Evolutionary conservation across 2,329 filamentous ascomycete genomes (phyloP).

Genomic region (Calonectria montana): DNA sequence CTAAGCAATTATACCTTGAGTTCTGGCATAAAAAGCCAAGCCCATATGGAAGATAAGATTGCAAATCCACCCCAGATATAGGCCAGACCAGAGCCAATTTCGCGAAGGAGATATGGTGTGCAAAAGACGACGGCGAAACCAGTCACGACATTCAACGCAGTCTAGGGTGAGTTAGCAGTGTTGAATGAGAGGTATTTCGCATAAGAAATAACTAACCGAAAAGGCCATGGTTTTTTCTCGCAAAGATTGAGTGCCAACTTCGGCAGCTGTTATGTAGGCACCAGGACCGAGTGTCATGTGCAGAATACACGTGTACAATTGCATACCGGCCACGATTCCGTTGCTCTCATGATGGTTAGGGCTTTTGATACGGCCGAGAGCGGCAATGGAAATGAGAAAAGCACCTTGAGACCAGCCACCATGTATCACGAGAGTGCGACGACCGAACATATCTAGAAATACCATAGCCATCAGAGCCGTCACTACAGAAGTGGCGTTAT

Average conservation of each 20-base stretch:
- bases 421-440: background rate
- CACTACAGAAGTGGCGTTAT: background rate
- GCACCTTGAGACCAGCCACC: background rate
- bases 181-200: background rate
- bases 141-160: background rate
- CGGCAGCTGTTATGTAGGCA: background rate
- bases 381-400: background rate
- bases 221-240: background rate
- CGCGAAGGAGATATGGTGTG: background rate
- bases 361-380: background rate
- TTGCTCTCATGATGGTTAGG: background rate
- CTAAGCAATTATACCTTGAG: background rate
- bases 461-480: background rate
- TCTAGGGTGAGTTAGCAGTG: background rate
- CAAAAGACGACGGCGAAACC: background rate
- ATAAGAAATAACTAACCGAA: background rate
- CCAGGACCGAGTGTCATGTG: background rate
- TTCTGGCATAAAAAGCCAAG: background rate
- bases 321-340: background rate
- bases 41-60: background rate
- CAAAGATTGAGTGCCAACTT: background rate
- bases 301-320: background rate
- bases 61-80: background rate
- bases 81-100: background rate
- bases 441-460: background rate